Percentiles rank a stretch among this genome's conserved stretches.
These are phyloP conservation scores for Cicer chorassanicum DNA, from an alignment of 306 rosid species.

Conservation along the genomic window DNA sequence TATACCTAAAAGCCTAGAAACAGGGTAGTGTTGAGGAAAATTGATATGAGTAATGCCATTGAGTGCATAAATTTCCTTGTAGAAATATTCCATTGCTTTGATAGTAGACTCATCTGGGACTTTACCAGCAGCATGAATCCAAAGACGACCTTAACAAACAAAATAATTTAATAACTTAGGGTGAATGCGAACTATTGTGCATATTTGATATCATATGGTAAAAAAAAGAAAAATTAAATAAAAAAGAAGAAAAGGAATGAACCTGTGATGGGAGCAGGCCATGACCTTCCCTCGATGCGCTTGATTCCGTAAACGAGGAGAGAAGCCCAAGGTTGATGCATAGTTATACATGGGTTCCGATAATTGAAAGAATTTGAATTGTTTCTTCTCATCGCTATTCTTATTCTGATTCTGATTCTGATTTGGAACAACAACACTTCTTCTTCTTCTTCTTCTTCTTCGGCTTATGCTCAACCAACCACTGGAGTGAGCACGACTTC, in stretches of 20 bases:
- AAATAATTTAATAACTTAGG: slow-evolving; percentile 17
- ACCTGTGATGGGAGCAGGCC: slow-evolving; percentile 93
- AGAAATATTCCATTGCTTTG: slow-evolving; percentile 90
- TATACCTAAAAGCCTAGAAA: slow-evolving; percentile 87
- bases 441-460: background rate
- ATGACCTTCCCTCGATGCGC: slow-evolving; percentile 89
- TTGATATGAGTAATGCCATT: slow-evolving; percentile 73
- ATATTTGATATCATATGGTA: background rate
- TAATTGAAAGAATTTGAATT: slow-evolving; percentile 52
- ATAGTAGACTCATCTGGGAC: slow-evolving; percentile 90
- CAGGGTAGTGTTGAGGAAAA: slow-evolving; percentile 88
- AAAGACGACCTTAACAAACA: slow-evolving; percentile 74
- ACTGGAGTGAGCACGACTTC: background rate
- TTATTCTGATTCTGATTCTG: slow-evolving; percentile 1
- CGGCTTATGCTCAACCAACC: background rate
- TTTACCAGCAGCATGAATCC: slow-evolving; percentile 98
- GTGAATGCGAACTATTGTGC: background rate
- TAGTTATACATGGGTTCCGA: slow-evolving; percentile 83
- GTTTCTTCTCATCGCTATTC: slow-evolving; percentile 39
- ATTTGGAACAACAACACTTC: background rate
- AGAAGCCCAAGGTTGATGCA: slow-evolving; percentile 99
- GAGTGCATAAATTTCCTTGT: slow-evolving; percentile 77
- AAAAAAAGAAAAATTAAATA: background rate
- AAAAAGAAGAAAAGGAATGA: background rate
- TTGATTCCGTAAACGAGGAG: slow-evolving; percentile 87